These are phyloP conservation scores for Whalleya microplaca DNA, from an alignment of 2,329 filamentous ascomycete species.

Conservation along the genomic window DNA sequence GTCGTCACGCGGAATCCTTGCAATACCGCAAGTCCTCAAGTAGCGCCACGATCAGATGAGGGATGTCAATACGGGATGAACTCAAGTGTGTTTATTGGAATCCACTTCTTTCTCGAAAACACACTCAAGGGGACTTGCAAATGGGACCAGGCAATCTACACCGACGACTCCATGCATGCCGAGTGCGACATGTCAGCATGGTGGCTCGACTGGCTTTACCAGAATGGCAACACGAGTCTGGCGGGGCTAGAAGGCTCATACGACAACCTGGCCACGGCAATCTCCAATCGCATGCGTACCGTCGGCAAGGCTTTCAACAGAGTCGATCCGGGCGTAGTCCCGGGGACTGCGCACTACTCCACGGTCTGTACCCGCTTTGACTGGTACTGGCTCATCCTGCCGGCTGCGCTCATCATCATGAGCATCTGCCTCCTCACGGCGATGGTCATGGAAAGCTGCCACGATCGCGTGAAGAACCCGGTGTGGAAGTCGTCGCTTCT, in stretches of 20 bases:
- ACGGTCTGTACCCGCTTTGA: not conserved
- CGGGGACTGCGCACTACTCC: not conserved
- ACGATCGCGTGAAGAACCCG: not conserved
- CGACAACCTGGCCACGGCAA: not conserved
- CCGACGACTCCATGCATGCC: too few species aligned
- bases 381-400: constrained; percentile 2
- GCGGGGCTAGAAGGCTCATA: not conserved
- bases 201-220: too few species aligned
- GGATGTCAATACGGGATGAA: too few species aligned
- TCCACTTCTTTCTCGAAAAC: too few species aligned
- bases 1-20: too few species aligned
- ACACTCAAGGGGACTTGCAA: too few species aligned
- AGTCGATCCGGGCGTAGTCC: not conserved
- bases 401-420: not conserved
- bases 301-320: not conserved
- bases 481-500: constrained; percentile 3
- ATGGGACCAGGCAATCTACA: too few species aligned
- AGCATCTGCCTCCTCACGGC: not conserved
- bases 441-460: not conserved
- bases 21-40: too few species aligned
- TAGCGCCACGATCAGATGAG: too few species aligned
- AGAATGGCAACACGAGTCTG: not conserved
- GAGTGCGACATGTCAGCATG: too few species aligned
- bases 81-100: too few species aligned
- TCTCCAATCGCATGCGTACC: not conserved